Evolutionary conservation across 2,329 filamentous ascomycete species (phyloP).

Genomic region (Orbilia brochopaga): DNA sequence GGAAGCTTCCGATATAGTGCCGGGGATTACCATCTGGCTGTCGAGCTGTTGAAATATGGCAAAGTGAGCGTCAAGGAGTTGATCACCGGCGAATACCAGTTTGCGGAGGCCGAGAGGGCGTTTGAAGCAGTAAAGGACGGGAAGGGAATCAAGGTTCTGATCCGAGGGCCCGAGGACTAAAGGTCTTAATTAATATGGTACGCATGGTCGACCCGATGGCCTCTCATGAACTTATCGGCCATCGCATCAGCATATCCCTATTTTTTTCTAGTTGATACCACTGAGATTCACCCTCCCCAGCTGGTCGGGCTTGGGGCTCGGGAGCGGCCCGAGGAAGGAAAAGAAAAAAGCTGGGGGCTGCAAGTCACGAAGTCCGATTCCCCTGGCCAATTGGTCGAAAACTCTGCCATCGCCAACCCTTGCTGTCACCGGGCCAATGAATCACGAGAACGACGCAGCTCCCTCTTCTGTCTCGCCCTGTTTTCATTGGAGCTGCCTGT

Average conservation of each 20-base stretch:
- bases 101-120: constrained; percentile 81
- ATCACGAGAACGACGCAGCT: constrained; percentile 33
- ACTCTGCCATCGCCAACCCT: constrained; percentile 22
- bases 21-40: constrained; percentile 84
- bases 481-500: constrained; percentile 36
- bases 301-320: constrained; percentile 29
- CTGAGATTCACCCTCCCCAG: background rate
- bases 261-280: background rate
- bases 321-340: constrained; percentile 43
- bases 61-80: constrained; percentile 78
- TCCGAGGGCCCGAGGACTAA: constrained; percentile 68
- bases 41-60: constrained; percentile 75
- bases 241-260: too few relatives aligned
- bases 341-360: constrained; percentile 42
- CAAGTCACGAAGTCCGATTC: constrained; percentile 36
- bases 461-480: constrained; percentile 39
- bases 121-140: constrained; percentile 86
- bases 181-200: constrained; percentile 57
- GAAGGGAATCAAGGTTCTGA: constrained; percentile 74
- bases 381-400: constrained; percentile 32
- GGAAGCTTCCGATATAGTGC: constrained; percentile 89
- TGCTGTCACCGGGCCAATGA: constrained; percentile 32
- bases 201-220: background rate
- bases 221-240: constrained; percentile 1
- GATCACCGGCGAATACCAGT: constrained; percentile 77